Conservation (phyloP, 2,329 filamentous ascomycete species). For the Colletotrichum lindemuthianum region DNA sequence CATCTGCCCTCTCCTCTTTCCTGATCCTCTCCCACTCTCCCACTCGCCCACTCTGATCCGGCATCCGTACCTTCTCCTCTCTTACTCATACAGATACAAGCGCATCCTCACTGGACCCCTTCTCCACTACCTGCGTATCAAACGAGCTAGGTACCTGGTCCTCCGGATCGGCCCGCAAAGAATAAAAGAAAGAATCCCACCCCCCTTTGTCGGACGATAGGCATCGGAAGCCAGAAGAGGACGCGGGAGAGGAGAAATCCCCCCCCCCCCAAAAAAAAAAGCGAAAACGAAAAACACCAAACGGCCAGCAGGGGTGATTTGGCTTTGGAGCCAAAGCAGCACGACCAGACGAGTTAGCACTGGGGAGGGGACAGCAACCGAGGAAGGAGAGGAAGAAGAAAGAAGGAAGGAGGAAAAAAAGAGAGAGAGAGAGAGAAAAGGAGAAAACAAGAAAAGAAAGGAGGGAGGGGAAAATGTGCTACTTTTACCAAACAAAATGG, state of each 20-base stretch:
- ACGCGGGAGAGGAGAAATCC: neutral
- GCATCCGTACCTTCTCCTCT: no score
- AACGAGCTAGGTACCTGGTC: slow-evolving; percentile 15
- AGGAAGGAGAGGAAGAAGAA: neutral
- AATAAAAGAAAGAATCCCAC: neutral
- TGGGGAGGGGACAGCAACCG: neutral
- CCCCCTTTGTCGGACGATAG: neutral
- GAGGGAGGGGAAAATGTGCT: slow-evolving; percentile 80
- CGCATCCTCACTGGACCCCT: neutral
- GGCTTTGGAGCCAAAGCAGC: no score
- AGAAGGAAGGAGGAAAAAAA: neutral
- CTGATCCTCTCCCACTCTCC: slow-evolving; percentile 18
- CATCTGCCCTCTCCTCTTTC: slow-evolving; percentile 4
- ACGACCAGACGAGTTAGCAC: no score
- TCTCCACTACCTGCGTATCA: slow-evolving; percentile 26
- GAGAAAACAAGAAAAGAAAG: neutral
- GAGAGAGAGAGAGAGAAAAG: neutral
- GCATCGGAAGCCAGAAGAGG: no score
- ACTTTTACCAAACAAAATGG: slow-evolving; percentile 91
- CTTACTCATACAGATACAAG: no score
- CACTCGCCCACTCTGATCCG: neutral
- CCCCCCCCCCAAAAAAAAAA: no score
- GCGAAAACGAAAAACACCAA: slow-evolving; percentile 3
- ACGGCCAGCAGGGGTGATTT: no score
- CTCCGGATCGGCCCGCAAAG: slow-evolving; percentile 23